A percentile compares a stretch with the other conserved stretches of the same genome.
phyloP scores from a whole-genome alignment of 345 rosid species.

The Turnera subulata region DNA sequence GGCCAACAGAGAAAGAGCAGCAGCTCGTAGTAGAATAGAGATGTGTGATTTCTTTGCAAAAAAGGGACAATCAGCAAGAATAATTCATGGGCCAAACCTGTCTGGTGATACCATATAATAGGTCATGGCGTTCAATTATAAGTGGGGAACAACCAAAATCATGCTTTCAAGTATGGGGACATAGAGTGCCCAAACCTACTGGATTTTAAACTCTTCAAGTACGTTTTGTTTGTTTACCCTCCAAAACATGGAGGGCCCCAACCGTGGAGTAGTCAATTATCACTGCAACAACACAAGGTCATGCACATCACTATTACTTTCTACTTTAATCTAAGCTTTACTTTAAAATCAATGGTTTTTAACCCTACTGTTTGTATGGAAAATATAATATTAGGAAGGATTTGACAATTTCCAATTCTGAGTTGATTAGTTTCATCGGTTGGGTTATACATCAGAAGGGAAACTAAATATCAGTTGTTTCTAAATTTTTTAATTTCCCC shows the following conservation, averaged over 20 bases:
- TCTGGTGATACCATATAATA: conserved; percentile 9
- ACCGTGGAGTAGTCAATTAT: conserved; percentile 7
- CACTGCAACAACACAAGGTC: background rate
- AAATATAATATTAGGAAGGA: no score
- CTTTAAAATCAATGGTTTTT: no score
- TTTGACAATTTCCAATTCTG: no score
- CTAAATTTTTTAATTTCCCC: no score
- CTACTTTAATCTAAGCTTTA: no score
- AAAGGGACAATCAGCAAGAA: conserved; percentile 26
- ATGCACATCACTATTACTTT: background rate
- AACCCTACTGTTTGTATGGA: no score
- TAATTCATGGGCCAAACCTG: conserved; percentile 30
- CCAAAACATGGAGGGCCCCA: background rate
- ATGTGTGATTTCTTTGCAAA: background rate
- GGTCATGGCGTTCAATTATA: conserved; percentile 2
- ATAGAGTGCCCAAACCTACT: conserved; percentile 16
- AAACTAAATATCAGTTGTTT: no score
- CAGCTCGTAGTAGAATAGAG: no score
- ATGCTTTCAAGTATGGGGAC: conserved; percentile 27
- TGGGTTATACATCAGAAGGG: no score
- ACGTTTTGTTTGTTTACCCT: conserved; percentile 12
- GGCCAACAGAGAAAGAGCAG: conserved; percentile 8
- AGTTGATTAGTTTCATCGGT: no score
- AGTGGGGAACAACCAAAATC: conserved; percentile 24
- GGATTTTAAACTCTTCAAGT: background rate